Conservation (phyloP, 352 stramenopile species). For the Phytophthora parvispora region DNA sequence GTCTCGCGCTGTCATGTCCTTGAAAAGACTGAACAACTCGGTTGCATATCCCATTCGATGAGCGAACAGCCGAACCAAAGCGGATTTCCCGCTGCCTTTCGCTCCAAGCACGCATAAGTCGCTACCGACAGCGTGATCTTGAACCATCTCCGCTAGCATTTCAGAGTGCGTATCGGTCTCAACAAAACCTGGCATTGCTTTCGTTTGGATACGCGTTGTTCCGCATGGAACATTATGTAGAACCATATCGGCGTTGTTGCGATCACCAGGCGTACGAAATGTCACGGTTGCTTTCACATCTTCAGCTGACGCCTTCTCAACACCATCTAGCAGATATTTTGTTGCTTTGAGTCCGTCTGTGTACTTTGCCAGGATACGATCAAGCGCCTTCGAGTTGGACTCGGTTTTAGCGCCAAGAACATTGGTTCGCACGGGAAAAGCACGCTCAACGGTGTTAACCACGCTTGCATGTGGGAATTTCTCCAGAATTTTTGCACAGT, state of each 20-base stretch:
- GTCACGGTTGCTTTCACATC: conserved; percentile 29
- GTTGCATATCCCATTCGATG: conserved; percentile 84
- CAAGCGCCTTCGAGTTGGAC: conserved; percentile 59
- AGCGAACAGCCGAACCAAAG: conserved; percentile 72
- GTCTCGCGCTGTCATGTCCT: conserved; percentile 95
- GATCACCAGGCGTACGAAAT: conserved; percentile 18
- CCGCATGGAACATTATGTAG: conserved; percentile 57
- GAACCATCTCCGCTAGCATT: conserved; percentile 76
- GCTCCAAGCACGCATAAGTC: conserved; percentile 87
- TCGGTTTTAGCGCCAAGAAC: conserved; percentile 50
- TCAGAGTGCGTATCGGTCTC: conserved; percentile 64
- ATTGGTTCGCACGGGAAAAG: conserved; percentile 69
- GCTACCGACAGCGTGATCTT: conserved; percentile 78
- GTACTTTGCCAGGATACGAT: conserved; percentile 69
- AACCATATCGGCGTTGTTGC: not conserved
- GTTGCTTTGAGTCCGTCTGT: conserved; percentile 26
- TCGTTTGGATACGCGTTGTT: conserved; percentile 32
- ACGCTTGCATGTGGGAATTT: conserved; percentile 61
- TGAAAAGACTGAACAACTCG: conserved; percentile 94
- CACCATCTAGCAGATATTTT: conserved; percentile 47
- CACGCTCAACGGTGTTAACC: conserved; percentile 44
- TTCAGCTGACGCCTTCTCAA: conserved; percentile 36
- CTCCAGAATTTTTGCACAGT: conserved; percentile 64
- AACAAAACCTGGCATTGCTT: conserved; percentile 55
- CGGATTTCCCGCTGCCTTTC: conserved; percentile 90